phyloP scores from a whole-genome alignment of 495 filamentous ascomycete species.

The Penicillium macrosclerotiorum region DNA sequence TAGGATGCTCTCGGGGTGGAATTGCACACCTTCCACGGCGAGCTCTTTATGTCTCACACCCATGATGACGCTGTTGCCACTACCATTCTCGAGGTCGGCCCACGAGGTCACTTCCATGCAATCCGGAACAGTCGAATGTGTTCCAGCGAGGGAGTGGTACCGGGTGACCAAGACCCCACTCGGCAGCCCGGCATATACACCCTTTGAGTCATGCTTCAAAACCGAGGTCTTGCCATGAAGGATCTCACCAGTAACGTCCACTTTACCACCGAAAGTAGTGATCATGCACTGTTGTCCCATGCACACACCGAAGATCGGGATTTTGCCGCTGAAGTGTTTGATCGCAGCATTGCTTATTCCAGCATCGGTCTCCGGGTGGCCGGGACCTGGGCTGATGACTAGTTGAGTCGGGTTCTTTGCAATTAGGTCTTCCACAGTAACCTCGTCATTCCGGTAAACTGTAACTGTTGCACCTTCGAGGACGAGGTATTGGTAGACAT shows the following conservation, averaged over 20 bases:
- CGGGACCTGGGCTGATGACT: conserved; percentile 91
- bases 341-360: conserved; percentile 92
- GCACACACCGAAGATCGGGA: conserved; percentile 95
- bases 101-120: conserved; percentile 91
- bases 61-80: conserved; percentile 82
- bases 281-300: conserved; percentile 99
- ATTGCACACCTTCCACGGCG: conserved; percentile 90
- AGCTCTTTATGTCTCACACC: conserved; percentile 90
- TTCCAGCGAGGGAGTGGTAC: conserved; percentile 96
- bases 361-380: conserved; percentile 85
- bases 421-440: conserved; percentile 79
- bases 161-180: conserved; percentile 83
- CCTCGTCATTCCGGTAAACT: conserved; percentile 89
- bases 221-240: conserved; percentile 95
- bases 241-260: conserved; percentile 93
- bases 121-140: conserved; percentile 80
- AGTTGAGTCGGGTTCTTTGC: conserved; percentile 84
- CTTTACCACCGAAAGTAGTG: conserved; percentile 83
- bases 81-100: conserved; percentile 58
- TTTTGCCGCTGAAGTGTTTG: conserved; percentile 87
- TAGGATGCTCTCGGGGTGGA: conserved; percentile 95
- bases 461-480: conserved; percentile 88
- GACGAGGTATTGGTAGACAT: conserved; percentile 96
- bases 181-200: conserved; percentile 75
- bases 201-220: conserved; percentile 82